Evolutionary conservation across 805 yeast genomes (phyloP).

Genomic region (Crinitomyces ghanaensis): DNA sequence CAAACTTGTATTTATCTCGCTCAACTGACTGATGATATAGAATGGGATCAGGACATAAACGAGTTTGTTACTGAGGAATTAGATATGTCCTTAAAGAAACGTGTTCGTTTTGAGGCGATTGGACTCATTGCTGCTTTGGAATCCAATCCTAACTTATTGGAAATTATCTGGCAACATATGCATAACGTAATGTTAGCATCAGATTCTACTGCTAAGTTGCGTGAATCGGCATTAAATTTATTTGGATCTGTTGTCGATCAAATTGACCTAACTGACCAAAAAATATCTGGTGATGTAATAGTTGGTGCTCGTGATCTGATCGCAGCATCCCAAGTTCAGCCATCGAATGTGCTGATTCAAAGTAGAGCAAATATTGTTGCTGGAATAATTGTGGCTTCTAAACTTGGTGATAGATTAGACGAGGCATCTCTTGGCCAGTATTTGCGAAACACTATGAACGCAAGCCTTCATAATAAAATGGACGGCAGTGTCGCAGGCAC

Average conservation of each 20-base stretch:
- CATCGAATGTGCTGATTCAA: neutral
- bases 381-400: neutral
- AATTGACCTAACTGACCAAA: neutral
- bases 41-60: conserved; percentile 55
- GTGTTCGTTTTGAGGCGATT: conserved; percentile 49
- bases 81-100: conserved; percentile 46
- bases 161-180: neutral
- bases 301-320: no score
- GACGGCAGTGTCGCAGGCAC: no score
- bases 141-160: neutral
- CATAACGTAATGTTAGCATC: neutral
- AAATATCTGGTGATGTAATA: no score
- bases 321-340: no score
- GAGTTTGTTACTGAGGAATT: conserved; percentile 61
- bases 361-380: conserved; percentile 1
- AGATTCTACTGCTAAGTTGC: neutral
- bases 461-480: no score
- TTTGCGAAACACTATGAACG: no score
- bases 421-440: no score
- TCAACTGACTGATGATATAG: conserved; percentile 1
- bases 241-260: neutral
- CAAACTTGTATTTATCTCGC: neutral
- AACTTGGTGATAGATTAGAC: no score
- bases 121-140: neutral
- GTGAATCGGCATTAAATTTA: neutral